Conservation (phyloP, 108 stramenopile genomes). For the Cyclostephanos tholiformis region DNA sequence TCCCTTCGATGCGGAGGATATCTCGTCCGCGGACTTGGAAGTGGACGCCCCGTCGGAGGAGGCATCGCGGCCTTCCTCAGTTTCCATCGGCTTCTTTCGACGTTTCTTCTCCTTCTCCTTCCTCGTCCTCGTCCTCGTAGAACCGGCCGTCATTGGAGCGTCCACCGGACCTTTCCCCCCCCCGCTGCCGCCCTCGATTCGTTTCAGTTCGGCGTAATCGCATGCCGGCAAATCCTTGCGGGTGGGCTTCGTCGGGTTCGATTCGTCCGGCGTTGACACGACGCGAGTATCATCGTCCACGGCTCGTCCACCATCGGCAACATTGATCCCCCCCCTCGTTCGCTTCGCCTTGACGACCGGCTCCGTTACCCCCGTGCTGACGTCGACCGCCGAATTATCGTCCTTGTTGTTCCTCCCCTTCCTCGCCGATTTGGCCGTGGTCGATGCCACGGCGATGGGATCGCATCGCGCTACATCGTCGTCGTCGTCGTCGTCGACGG, state of each 20-base stretch:
- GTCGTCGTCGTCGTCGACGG: too few relatives aligned
- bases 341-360: background rate
- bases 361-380: background rate
- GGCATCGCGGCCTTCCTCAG: slow-evolving; percentile 2
- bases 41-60: background rate
- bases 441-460: background rate
- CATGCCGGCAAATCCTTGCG: background rate
- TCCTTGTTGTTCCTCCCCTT: background rate
- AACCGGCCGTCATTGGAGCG: slow-evolving; percentile 13
- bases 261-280: background rate
- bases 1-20: background rate
- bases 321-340: background rate
- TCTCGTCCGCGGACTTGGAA: background rate
- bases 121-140: slow-evolving; percentile 23
- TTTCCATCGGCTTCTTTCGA: slow-evolving; percentile 5
- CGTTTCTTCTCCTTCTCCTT: slow-evolving; percentile 17
- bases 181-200: background rate
- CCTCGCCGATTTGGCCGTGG: slow-evolving; percentile 2
- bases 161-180: background rate
- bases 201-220: background rate
- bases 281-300: background rate
- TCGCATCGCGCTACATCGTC: background rate
- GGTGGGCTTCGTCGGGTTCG: background rate
- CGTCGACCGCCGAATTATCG: background rate
- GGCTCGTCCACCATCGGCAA: slow-evolving; percentile 12